phyloP scores from a whole-genome alignment of 306 rosid species.

The Arachis stenosperma region DNA sequence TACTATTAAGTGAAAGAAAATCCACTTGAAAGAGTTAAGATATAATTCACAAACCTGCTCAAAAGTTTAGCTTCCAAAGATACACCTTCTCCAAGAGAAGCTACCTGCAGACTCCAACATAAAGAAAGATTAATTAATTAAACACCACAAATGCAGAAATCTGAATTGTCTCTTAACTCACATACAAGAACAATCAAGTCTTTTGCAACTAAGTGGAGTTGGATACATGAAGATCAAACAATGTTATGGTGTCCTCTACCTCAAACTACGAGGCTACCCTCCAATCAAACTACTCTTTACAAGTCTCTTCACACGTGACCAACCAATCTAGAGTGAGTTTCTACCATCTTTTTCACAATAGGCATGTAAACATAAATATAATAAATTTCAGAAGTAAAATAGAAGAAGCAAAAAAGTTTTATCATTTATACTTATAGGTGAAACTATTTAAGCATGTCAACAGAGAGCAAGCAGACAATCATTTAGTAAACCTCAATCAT shows the following conservation, averaged over 20 bases:
- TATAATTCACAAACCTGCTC: constrained; percentile 80
- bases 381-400: no score
- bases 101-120: constrained; percentile 63
- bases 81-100: constrained; percentile 91
- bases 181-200: constrained; percentile 9
- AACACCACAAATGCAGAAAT: constrained; percentile 29
- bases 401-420: no score
- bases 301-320: no score
- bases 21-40: constrained; percentile 35
- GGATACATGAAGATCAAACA: background rate
- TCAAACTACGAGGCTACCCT: no score
- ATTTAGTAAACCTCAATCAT: constrained; percentile 19
- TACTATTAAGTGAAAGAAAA: constrained; percentile 33
- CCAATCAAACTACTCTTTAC: no score
- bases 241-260: no score
- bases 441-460: background rate
- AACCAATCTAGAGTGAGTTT: no score
- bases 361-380: no score
- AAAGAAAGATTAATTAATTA: constrained; percentile 25
- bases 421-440: no score
- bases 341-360: no score
- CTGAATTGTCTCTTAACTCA: background rate
- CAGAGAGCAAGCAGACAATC: constrained; percentile 39
- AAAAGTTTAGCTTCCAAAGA: constrained; percentile 98
- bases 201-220: background rate